Evolutionary conservation across 208 protist genomes (phyloP).

Genomic region (Leptomonas seymouri): DNA sequence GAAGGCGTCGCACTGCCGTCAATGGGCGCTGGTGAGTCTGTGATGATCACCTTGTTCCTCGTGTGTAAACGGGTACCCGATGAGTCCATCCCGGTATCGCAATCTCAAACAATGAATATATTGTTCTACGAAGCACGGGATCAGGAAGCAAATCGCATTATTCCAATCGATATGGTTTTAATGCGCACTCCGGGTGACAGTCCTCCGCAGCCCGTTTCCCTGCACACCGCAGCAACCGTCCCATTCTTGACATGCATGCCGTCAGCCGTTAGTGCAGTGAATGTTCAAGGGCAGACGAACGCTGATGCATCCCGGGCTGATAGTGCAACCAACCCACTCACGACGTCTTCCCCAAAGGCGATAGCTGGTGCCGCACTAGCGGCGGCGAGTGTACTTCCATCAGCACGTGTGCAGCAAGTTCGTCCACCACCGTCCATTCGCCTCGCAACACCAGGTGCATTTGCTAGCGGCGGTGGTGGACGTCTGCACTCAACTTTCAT

Average conservation of each 20-base stretch:
- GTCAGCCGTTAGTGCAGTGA: background rate
- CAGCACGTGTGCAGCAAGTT: conserved; percentile 9
- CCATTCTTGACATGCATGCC: background rate
- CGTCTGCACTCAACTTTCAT: conserved; percentile 54
- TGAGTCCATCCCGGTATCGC: conserved; percentile 52
- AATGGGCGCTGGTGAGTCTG: conserved; percentile 76
- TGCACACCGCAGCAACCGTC: background rate
- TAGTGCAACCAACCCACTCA: background rate
- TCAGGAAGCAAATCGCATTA: conserved; percentile 77
- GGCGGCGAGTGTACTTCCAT: background rate
- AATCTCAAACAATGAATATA: conserved; percentile 80
- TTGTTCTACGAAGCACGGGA: conserved; percentile 84
- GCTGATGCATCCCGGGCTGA: background rate
- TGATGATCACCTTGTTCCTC: conserved; percentile 64
- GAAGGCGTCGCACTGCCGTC: conserved; percentile 78
- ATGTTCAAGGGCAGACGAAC: background rate
- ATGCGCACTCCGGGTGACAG: conserved; percentile 58
- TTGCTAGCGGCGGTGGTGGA: background rate
- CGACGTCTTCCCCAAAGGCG: background rate
- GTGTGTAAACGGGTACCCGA: conserved; percentile 47
- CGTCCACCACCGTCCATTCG: conserved; percentile 19
- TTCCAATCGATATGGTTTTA: conserved; percentile 84
- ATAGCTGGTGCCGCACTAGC: too few relatives aligned
- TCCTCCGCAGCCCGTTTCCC: background rate
- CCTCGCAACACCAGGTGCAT: conserved; percentile 7